These are phyloP conservation scores for Lactarius sp. DNA, from an alignment of 768 basidiomycete genomes.

Conservation along the genomic window DNA sequence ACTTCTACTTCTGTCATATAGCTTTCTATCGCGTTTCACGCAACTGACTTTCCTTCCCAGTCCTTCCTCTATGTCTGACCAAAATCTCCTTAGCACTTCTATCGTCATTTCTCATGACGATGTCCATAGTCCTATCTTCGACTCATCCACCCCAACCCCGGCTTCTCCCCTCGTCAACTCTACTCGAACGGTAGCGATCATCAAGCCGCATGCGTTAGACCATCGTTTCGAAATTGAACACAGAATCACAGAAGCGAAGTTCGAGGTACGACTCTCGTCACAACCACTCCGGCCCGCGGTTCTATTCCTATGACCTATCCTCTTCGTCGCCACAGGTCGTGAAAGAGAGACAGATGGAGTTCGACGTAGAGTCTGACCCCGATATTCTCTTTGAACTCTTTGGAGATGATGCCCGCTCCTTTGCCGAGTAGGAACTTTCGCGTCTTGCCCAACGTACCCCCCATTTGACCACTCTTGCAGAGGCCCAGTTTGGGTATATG, in stretches of 20 bases:
- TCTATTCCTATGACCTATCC: conserved; percentile 14
- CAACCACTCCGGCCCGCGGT: neutral
- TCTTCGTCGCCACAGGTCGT: conserved; percentile 50
- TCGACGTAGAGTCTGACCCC: conserved; percentile 77
- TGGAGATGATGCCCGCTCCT: conserved; percentile 66
- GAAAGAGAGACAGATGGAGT: conserved; percentile 87
- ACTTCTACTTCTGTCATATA: conserved; percentile 15
- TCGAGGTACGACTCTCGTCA: conserved; percentile 57
- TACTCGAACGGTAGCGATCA: conserved; percentile 76
- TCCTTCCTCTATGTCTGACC: conserved; percentile 11
- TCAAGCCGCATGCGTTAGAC: conserved; percentile 71
- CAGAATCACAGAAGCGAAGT: conserved; percentile 72
- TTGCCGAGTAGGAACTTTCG: conserved; percentile 60
- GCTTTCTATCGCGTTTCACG: conserved; percentile 18
- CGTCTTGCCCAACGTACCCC: neutral
- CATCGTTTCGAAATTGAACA: conserved; percentile 78
- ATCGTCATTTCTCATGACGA: neutral
- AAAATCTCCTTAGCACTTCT: neutral
- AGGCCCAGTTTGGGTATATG: conserved; percentile 88
- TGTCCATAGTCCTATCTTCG: neutral
- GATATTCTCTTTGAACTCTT: conserved; percentile 77
- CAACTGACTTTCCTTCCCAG: conserved; percentile 14
- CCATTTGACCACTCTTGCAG: conserved; percentile 34
- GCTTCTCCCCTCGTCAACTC: conserved; percentile 5
- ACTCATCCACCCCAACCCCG: conserved; percentile 11